Conservation (phyloP, 768 basidiomycete species). For the Cubamyces lactineus region DNA sequence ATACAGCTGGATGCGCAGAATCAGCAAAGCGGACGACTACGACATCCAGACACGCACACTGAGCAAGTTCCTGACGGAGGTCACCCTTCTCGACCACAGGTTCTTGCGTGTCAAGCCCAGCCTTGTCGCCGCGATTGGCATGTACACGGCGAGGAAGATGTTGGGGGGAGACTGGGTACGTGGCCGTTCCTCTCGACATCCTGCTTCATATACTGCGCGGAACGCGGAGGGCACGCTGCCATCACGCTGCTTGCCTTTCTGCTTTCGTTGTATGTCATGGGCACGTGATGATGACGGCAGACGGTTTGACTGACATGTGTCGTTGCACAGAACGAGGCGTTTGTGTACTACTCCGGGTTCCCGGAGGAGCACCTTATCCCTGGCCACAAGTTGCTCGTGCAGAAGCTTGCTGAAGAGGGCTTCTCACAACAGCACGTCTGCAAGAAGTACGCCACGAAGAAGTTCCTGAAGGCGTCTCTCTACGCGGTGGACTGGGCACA, state of each 20-base stretch:
- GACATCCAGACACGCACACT: conserved; percentile 97
- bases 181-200: conserved; percentile 30
- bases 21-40: conserved; percentile 98
- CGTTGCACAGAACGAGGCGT: conserved; percentile 74
- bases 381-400: conserved; percentile 81
- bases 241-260: conserved; percentile 21
- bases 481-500: conserved; percentile 80
- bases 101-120: conserved; percentile 95
- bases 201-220: conserved; percentile 21
- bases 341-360: conserved; percentile 91
- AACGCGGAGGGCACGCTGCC: conserved; percentile 20
- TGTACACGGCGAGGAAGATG: conserved; percentile 97
- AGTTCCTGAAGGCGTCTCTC: conserved; percentile 89
- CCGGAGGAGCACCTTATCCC: conserved; percentile 85
- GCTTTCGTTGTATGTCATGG: conserved; percentile 16
- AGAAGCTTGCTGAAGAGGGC: conserved; percentile 77
- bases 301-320: conserved; percentile 33
- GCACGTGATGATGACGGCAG: conserved; percentile 30
- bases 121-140: conserved; percentile 92
- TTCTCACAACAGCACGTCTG: conserved; percentile 88
- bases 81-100: conserved; percentile 88
- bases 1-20: conserved; percentile 98
- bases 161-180: conserved; percentile 95
- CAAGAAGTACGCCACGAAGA: conserved; percentile 97
- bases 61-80: conserved; percentile 97